Conservation (phyloP, 257 asterid species). For the Avicennia marina region DNA sequence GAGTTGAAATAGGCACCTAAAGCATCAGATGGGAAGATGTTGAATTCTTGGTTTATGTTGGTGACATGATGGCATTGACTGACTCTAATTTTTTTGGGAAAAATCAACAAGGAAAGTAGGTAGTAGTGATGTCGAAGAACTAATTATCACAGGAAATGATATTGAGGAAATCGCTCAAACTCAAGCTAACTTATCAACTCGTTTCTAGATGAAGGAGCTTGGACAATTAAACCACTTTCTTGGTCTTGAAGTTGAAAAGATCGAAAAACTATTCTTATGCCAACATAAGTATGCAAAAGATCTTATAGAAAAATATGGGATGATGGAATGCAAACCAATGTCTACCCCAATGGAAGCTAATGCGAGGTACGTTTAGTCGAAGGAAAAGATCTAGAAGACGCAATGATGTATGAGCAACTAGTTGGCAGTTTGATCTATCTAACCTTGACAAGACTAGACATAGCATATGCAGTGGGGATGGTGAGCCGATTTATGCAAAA, state of each 20-base stretch:
- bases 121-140: conserved; percentile 1
- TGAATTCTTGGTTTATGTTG: neutral
- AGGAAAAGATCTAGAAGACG: conserved; percentile 2
- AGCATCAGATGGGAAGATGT: conserved; percentile 9
- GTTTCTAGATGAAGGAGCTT: conserved; percentile 8
- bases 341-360: conserved; percentile 7
- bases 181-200: neutral
- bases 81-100: conserved; percentile 4
- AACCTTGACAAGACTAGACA: neutral
- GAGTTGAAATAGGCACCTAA: conserved; percentile 5
- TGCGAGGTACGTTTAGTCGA: neutral
- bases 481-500: conserved; percentile 11
- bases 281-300: conserved; percentile 4
- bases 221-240: neutral
- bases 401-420: neutral
- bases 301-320: neutral
- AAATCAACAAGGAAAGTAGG: neutral
- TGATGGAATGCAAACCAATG: neutral
- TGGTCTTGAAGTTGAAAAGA: neutral
- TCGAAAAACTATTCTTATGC: neutral
- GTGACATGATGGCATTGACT: neutral
- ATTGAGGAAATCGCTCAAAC: conserved; percentile 1
- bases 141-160: neutral
- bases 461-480: neutral
- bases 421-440: conserved; percentile 10